A percentile compares a stretch with the other conserved stretches of the same genome.
Conservation (phyloP, 2,329 filamentous ascomycete species). For the Penicillium concentricum region DNA sequence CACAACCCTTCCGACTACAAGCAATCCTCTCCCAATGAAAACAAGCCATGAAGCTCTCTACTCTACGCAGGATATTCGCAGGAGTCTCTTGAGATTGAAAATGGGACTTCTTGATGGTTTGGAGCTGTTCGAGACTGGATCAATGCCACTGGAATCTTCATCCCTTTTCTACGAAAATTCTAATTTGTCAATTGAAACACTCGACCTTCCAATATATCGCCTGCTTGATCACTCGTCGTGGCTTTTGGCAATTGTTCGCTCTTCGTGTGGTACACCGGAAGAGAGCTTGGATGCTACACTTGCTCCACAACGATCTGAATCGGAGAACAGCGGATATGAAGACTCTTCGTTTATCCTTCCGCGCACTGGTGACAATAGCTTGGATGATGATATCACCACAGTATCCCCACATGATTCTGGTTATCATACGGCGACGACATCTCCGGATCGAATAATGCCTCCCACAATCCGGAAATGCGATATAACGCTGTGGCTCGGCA, state of each 20-base stretch:
- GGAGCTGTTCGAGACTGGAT: conserved; percentile 8
- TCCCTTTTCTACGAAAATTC: neutral
- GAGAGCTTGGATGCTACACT: neutral
- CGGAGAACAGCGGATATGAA: neutral
- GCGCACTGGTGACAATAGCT: neutral
- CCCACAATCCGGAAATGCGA: neutral
- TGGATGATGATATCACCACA: conserved; percentile 2
- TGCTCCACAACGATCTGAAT: neutral
- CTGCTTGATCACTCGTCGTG: conserved; percentile 15
- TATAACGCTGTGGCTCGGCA: conserved; percentile 9
- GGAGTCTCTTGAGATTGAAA: conserved; percentile 11
- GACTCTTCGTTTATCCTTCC: neutral
- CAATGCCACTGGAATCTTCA: neutral
- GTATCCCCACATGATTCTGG: conserved; percentile 12
- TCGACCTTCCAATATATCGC: conserved; percentile 19
- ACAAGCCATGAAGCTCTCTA: neutral
- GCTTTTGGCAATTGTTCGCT: conserved; percentile 15
- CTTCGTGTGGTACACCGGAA: neutral
- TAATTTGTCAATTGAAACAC: neutral
- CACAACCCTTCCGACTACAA: neutral
- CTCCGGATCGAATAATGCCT: neutral
- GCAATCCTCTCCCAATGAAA: neutral
- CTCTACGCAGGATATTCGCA: neutral
- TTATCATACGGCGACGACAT: conserved; percentile 7
- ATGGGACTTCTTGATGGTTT: conserved; percentile 17